A percentile compares a stretch with the other conserved stretches of the same genome.
Evolutionary conservation across 2,329 filamentous ascomycete species (phyloP).

Genomic region (Didymella pinodella): DNA sequence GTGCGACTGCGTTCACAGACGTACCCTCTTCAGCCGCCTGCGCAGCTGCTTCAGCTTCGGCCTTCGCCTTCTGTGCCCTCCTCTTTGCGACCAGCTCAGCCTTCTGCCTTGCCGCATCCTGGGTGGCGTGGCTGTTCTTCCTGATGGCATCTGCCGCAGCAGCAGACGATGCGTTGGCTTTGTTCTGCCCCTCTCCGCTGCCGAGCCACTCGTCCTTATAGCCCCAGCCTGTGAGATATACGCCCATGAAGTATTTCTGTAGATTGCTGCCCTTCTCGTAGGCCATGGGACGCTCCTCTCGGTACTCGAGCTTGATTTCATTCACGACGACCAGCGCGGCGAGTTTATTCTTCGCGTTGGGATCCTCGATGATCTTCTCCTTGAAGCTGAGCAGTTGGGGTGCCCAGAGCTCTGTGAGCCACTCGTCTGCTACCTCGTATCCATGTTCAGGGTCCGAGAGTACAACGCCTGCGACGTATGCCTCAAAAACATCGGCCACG

Average conservation of each 20-base stretch:
- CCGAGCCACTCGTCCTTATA: constrained; percentile 69
- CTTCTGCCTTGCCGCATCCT: constrained; percentile 33
- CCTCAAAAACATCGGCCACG: constrained; percentile 87
- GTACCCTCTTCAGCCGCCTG: constrained; percentile 6
- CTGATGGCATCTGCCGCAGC: constrained; percentile 71
- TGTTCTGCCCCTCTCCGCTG: constrained; percentile 68
- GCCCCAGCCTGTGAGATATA: constrained; percentile 74
- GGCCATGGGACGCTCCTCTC: constrained; percentile 62
- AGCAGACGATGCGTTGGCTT: constrained; percentile 72
- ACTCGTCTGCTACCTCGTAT: constrained; percentile 67
- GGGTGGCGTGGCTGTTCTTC: constrained; percentile 43
- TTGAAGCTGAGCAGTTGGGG: constrained; percentile 40
- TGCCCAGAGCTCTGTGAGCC: constrained; percentile 80
- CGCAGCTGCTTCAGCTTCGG: constrained; percentile 20
- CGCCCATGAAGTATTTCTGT: constrained; percentile 68
- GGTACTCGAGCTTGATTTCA: constrained; percentile 50
- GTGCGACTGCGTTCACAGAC: neutral
- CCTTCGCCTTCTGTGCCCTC: constrained; percentile 26
- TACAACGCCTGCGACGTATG: constrained; percentile 83
- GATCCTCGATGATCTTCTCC: constrained; percentile 47
- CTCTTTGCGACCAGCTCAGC: constrained; percentile 31
- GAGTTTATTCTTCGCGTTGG: constrained; percentile 51
- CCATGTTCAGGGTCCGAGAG: constrained; percentile 71
- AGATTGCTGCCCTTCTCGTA: constrained; percentile 58
- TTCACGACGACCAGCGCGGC: constrained; percentile 46